Evolutionary conservation across 2,329 filamentous ascomycete genomes (phyloP).

Genomic region (Passalora sequoiae): DNA sequence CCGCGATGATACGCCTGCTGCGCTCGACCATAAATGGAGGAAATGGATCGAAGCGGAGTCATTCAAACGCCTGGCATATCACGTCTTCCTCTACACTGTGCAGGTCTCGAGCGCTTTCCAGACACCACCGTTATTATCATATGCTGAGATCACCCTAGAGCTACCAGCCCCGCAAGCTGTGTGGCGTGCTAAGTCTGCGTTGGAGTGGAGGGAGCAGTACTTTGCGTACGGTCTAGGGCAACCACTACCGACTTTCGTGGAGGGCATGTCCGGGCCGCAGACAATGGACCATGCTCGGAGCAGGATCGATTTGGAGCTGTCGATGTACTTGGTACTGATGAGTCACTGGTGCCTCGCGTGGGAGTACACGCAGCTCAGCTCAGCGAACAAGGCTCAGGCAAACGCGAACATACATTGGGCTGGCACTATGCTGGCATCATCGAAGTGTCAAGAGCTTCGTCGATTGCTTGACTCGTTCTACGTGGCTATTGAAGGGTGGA

Average conservation of each 20-base stretch:
- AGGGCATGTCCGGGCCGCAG: conserved; percentile 16
- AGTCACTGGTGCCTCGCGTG: conserved; percentile 18
- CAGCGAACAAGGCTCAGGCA: conserved; percentile 21
- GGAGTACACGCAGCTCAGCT: conserved; percentile 20
- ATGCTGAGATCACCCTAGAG: conserved; percentile 19
- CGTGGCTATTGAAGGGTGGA: conserved; percentile 17
- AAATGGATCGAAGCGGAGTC: conserved; percentile 20
- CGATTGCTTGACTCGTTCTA: conserved; percentile 18
- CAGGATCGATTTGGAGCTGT: conserved; percentile 18
- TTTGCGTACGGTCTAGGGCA: conserved; percentile 9
- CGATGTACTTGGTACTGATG: conserved; percentile 18
- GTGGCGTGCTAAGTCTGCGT: conserved; percentile 14
- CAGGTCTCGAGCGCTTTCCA: conserved; percentile 18
- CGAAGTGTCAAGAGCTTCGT: conserved; percentile 16
- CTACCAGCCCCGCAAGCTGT: conserved; percentile 16
- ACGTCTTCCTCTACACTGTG: conserved; percentile 19
- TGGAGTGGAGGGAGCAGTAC: conserved; percentile 21
- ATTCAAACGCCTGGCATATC: conserved; percentile 17
- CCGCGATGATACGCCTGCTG: conserved; percentile 9
- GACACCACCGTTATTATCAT: conserved; percentile 18
- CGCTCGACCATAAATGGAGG: conserved; percentile 16
- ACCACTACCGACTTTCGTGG: conserved; percentile 15
- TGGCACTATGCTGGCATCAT: conserved; percentile 16
- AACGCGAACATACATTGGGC: conserved; percentile 15
- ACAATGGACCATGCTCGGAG: conserved; percentile 11